Percentiles rank a stretch among this genome's conserved stretches.
Evolutionary conservation across 192 early-diverging fungal species (phyloP).

Genomic region (Entomortierella lignicola): DNA sequence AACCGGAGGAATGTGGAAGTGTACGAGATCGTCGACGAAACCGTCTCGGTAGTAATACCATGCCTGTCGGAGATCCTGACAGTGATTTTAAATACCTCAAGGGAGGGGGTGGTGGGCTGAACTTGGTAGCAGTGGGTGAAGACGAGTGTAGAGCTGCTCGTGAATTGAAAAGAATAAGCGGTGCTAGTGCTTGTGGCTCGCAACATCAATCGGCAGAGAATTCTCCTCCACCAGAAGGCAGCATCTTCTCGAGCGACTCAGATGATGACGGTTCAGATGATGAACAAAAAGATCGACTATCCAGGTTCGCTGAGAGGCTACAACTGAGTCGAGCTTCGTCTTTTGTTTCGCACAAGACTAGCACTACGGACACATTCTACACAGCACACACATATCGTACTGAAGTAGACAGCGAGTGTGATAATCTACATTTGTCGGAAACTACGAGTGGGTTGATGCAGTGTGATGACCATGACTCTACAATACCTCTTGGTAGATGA

Average conservation of each 20-base stretch:
- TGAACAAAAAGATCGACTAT: not conserved
- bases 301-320: constrained; percentile 3
- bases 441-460: not conserved
- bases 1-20: no score
- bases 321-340: constrained; percentile 2
- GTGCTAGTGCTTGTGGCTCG: not conserved
- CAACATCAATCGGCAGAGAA: no score
- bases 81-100: constrained; percentile 1
- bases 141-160: constrained; percentile 4
- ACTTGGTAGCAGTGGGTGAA: constrained; percentile 5
- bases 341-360: not conserved
- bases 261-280: not conserved
- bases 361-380: constrained; percentile 10
- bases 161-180: not conserved
- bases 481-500: not conserved
- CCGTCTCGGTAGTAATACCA: not conserved
- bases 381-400: constrained; percentile 9
- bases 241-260: not conserved
- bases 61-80: not conserved
- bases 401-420: not conserved
- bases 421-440: not conserved
- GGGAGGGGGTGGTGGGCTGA: constrained; percentile 26
- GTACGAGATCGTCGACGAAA: not conserved
- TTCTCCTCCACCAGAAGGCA: no score
- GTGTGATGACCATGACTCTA: not conserved